These are phyloP conservation scores for Cladosporium austrohemisphaericum DNA, from an alignment of 2,329 filamentous ascomycete species.

Conservation along the genomic window DNA sequence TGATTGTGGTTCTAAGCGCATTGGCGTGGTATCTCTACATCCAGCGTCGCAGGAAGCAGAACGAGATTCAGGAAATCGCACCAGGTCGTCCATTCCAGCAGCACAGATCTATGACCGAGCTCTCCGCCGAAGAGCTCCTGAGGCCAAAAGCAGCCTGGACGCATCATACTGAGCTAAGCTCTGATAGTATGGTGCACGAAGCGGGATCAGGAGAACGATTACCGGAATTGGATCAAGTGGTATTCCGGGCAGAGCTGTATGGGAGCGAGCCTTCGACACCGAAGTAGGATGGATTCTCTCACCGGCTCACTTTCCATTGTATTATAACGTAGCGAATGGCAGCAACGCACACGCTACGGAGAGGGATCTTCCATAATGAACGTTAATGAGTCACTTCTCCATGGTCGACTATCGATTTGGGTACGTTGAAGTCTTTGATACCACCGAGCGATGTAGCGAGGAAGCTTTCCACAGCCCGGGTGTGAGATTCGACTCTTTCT, in stretches of 20 bases:
- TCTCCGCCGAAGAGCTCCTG: background rate
- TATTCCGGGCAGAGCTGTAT: slow-evolving; percentile 5
- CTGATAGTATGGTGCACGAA: slow-evolving; percentile 8
- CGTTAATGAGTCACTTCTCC: no score
- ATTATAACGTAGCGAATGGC: no score
- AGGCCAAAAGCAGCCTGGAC: background rate
- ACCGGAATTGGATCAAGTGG: slow-evolving; percentile 7
- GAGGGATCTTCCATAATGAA: no score
- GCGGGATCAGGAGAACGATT: slow-evolving; percentile 1
- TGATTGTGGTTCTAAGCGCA: background rate
- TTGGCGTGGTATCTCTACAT: background rate
- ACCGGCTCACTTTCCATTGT: background rate
- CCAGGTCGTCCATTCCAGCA: background rate
- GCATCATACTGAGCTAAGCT: slow-evolving; percentile 4
- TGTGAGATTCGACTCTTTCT: no score
- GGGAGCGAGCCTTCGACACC: background rate
- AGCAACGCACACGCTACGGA: no score
- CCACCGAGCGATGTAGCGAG: no score
- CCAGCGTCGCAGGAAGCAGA: background rate
- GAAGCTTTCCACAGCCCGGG: no score
- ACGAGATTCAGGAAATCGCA: slow-evolving; percentile 3
- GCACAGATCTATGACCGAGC: background rate
- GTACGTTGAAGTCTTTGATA: no score
- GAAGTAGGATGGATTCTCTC: background rate
- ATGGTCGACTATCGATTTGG: no score